Percentiles rank a stretch among this genome's conserved stretches.
phyloP scores from a whole-genome alignment of 148 eudicot species.

The Polygonum aviculare region DNA sequence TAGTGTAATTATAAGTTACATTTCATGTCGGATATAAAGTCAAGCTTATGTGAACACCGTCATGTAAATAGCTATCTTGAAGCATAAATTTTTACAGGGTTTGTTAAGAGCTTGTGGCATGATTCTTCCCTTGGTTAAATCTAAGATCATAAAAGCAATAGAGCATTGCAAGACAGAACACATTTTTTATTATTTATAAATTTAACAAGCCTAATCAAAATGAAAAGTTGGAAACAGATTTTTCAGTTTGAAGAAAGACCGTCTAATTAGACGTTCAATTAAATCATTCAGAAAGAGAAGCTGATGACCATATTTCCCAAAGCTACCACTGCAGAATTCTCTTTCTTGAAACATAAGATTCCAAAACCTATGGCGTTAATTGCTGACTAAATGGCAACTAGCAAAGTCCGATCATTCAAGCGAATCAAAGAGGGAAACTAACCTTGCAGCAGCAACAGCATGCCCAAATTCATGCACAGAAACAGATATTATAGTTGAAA shows the following conservation, averaged over 20 bases:
- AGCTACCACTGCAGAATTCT: not conserved
- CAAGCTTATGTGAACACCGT: not conserved
- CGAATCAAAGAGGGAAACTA: conserved; percentile 20
- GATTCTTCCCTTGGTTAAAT: not conserved
- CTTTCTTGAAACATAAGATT: not conserved
- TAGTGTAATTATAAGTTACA: not conserved
- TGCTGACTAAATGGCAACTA: not conserved
- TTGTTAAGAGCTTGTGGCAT: not conserved
- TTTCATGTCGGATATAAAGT: not conserved
- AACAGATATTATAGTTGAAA: conserved; percentile 59
- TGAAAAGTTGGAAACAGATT: not conserved
- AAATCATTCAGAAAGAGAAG: not conserved
- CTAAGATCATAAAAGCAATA: not conserved
- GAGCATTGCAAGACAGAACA: not conserved
- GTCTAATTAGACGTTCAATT: not conserved
- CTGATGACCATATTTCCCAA: not conserved
- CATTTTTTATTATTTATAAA: not conserved
- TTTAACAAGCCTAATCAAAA: not conserved
- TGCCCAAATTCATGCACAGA: conserved; percentile 84
- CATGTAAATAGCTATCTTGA: not conserved
- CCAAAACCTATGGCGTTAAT: not conserved
- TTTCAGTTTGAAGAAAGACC: not conserved
- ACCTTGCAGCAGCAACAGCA: conserved; percentile 97
- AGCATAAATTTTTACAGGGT: not conserved
- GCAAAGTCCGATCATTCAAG: not conserved